Conservation (phyloP, 768 basidiomycete genomes). For the Lyophyllum semitale region DNA sequence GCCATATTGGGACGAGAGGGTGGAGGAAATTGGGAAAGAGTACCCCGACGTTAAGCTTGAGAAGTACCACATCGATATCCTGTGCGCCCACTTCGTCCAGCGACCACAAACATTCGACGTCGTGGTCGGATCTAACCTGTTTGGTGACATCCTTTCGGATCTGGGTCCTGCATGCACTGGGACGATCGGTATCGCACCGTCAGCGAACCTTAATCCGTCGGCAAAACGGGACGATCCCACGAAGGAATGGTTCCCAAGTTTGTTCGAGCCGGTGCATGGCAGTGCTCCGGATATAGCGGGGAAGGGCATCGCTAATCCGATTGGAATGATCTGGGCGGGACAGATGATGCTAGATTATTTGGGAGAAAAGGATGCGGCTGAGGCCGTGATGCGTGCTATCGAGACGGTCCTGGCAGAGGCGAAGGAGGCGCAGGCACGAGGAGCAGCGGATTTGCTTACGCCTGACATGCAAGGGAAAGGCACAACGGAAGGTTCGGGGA, state of each 20-base stretch:
- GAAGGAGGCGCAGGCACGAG: constrained; percentile 21
- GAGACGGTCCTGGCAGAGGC: constrained; percentile 34
- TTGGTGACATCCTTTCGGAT: constrained; percentile 59
- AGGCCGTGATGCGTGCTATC: constrained; percentile 41
- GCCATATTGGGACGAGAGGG: constrained; percentile 50
- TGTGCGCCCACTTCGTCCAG: constrained; percentile 45
- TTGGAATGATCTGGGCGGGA: constrained; percentile 58
- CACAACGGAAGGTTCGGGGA: constrained; percentile 35
- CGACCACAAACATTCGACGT: constrained; percentile 56
- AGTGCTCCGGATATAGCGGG: constrained; percentile 61
- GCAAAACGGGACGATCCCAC: constrained; percentile 32
- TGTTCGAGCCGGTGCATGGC: constrained; percentile 60
- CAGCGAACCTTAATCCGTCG: constrained; percentile 49
- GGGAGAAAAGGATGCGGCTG: constrained; percentile 41
- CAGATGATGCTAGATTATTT: constrained; percentile 54
- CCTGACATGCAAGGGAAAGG: constrained; percentile 40
- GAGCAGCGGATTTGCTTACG: constrained; percentile 28
- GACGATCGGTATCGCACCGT: constrained; percentile 58
- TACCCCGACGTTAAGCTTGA: constrained; percentile 52
- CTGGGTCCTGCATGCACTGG: constrained; percentile 56
- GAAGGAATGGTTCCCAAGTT: constrained; percentile 43
- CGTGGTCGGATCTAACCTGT: constrained; percentile 56
- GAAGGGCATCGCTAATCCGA: constrained; percentile 53
- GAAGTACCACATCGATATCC: constrained; percentile 53
- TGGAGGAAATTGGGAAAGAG: constrained; percentile 49